Base-by-base conservation (phyloP, 345 rosid genomes). In the Microcos paniculata region DNA sequence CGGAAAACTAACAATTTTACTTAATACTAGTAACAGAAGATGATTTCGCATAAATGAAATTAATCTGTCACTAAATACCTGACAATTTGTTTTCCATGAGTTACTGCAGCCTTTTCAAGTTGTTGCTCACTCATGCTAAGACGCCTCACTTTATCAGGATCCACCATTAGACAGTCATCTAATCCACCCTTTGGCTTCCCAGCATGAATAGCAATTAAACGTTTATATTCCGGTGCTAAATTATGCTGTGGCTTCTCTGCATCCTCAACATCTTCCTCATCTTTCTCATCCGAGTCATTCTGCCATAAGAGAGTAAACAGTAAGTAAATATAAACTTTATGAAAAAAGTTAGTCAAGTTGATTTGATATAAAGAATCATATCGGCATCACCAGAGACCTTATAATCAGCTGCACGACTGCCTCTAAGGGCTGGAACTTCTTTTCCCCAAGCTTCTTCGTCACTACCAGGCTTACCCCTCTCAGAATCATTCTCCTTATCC, bases 171-270 rank as follows among this genome's bases (percentile, higher is more conserved):
- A 59, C 84, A 82, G 66, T 87, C 92, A 68, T 3, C 31, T 24
- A 89, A 71, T 6, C 92, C 90, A 18, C 92, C 92, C 85, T 89
- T 87, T 23, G 91, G 90, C 73, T 88, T 88, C 73, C 91, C 89
- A 15, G 88, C 90, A 42, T 77, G 89, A 24, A 84, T 88, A 81
- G 88, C 85, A 61, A 86, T 85, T 72, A 87, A 23, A 79, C 80
- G 67, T 56, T 77, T 87, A 73, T 84, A 88, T 52, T 87, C 78
- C 1, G 87, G 82, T 0, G 74, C 82, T 49, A 59, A 33, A 77
- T 72, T 45, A 77, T 72, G 76, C 79, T 76, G 82, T 8, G 82
- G 75, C 74, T 81, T 89, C 23, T 80, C 79, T 4, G 43, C 83
- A 21, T 66, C 86, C 8, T 81, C 87, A 28, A 72, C 84, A 19